Evolutionary conservation across 1,284 basidiomycete species (phyloP).

Genomic region (Wallemia hederae): DNA sequence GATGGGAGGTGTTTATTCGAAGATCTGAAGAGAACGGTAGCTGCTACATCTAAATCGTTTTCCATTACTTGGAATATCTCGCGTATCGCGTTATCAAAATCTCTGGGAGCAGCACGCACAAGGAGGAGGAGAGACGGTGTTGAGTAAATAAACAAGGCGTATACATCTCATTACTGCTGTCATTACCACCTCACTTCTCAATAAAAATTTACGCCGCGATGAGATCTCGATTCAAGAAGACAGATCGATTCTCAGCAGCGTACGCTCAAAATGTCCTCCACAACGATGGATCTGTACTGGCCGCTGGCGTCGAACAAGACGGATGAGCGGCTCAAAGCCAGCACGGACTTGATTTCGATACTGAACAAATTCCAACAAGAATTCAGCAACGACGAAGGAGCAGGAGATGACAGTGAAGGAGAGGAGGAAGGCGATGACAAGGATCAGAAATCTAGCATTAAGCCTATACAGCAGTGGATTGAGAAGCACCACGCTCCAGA

Average conservation of each 20-base stretch:
- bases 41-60: no score
- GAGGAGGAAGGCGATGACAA: slow-evolving; percentile 11
- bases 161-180: no score
- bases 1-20: no score
- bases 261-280: slow-evolving; percentile 18
- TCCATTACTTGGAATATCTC: no score
- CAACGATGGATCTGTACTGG: slow-evolving; percentile 77
- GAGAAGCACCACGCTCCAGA: slow-evolving; percentile 47
- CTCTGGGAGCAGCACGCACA: no score
- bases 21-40: no score
- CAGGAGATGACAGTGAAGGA: slow-evolving; percentile 10
- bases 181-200: no score
- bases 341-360: slow-evolving; percentile 46
- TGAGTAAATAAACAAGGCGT: no score
- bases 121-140: no score
- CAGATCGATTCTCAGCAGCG: neutral
- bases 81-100: no score
- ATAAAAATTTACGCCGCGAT: no score
- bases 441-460: slow-evolving; percentile 12
- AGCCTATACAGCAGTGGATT: slow-evolving; percentile 14
- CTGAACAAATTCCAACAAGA: slow-evolving; percentile 53
- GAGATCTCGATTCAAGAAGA: neutral
- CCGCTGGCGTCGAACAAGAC: slow-evolving; percentile 56
- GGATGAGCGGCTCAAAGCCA: slow-evolving; percentile 52
- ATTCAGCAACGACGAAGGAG: slow-evolving; percentile 19